These are phyloP conservation scores for Iberis pinnata DNA, from an alignment of 345 rosid genomes.

Conservation along the genomic window DNA sequence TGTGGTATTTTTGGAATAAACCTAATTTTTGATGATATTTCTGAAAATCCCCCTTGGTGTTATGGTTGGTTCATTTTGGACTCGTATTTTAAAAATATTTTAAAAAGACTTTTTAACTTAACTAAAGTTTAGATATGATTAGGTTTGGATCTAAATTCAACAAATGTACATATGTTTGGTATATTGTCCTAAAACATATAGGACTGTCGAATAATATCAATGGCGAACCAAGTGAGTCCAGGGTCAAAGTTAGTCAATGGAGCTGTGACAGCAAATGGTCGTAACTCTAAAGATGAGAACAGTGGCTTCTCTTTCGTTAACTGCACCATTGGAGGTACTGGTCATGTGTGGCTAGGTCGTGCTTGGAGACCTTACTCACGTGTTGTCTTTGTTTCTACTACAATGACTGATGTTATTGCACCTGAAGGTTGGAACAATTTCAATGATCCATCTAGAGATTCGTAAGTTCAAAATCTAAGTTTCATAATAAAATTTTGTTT, in stretches of 20 bases:
- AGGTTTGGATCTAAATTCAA: no score
- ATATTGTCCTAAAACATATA: background rate
- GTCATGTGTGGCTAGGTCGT: slow-evolving; percentile 84
- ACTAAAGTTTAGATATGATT: no score
- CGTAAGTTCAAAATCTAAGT: slow-evolving; percentile 30
- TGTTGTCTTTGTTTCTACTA: slow-evolving; percentile 51
- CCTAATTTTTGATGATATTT: no score
- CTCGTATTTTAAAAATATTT: no score
- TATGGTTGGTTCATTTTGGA: no score
- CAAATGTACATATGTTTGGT: background rate
- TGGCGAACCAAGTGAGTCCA: slow-evolving; percentile 57
- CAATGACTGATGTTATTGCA: slow-evolving; percentile 71
- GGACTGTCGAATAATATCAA: slow-evolving; percentile 69
- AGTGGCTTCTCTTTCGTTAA: slow-evolving; percentile 65
- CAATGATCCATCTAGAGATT: slow-evolving; percentile 71
- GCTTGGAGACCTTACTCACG: slow-evolving; percentile 88
- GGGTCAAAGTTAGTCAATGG: slow-evolving; percentile 62
- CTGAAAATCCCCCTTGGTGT: no score
- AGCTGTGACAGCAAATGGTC: slow-evolving; percentile 83
- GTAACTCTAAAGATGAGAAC: slow-evolving; percentile 61
- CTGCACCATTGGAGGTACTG: slow-evolving; percentile 66
- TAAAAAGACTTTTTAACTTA: no score
- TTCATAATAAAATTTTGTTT: no score
- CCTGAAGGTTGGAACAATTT: slow-evolving; percentile 90
- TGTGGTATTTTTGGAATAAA: no score